Percentiles rank a stretch among this genome's conserved stretches.
Evolutionary conservation across 352 stramenopile species (phyloP).

Genomic region (Phytophthora syringae): DNA sequence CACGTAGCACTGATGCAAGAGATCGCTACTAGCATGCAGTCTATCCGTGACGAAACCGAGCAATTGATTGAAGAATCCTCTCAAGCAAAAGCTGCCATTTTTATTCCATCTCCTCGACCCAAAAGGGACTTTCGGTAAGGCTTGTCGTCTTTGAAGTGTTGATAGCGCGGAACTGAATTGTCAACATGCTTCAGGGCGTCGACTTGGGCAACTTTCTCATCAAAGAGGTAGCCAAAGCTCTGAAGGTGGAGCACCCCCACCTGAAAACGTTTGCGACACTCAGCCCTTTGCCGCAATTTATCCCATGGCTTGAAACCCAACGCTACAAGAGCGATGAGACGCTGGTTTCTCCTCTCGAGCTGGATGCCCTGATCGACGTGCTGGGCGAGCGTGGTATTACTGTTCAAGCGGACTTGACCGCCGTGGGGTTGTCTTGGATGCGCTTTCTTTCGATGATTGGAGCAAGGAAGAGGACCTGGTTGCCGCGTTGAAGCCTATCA

Average conservation of each 20-base stretch:
- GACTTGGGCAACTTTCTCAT: constrained; percentile 97
- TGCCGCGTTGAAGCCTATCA: constrained; percentile 59
- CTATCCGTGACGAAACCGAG: constrained; percentile 87
- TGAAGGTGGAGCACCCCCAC: constrained; percentile 72
- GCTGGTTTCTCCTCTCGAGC: constrained; percentile 42
- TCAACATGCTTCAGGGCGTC: constrained; percentile 65
- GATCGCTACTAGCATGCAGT: constrained; percentile 91
- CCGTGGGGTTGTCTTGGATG: constrained; percentile 46
- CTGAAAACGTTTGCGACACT: constrained; percentile 94
- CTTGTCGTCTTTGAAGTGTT: not conserved
- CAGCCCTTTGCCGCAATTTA: constrained; percentile 94
- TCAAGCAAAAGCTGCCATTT: constrained; percentile 86
- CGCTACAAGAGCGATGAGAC: constrained; percentile 38
- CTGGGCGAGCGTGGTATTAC: constrained; percentile 26
- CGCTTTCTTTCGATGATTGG: constrained; percentile 62
- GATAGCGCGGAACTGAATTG: not conserved
- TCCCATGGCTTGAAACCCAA: constrained; percentile 92
- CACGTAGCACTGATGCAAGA: constrained; percentile 93
- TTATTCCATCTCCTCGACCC: constrained; percentile 97
- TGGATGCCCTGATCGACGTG: constrained; percentile 37
- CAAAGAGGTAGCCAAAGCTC: constrained; percentile 92
- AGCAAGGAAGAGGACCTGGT: constrained; percentile 44
- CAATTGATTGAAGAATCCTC: constrained; percentile 63
- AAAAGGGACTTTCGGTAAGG: constrained; percentile 85
- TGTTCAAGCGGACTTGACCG: constrained; percentile 16